Base-by-base conservation (phyloP, 2,329 filamentous ascomycete genomes). In the Nakataea oryzae region DNA sequence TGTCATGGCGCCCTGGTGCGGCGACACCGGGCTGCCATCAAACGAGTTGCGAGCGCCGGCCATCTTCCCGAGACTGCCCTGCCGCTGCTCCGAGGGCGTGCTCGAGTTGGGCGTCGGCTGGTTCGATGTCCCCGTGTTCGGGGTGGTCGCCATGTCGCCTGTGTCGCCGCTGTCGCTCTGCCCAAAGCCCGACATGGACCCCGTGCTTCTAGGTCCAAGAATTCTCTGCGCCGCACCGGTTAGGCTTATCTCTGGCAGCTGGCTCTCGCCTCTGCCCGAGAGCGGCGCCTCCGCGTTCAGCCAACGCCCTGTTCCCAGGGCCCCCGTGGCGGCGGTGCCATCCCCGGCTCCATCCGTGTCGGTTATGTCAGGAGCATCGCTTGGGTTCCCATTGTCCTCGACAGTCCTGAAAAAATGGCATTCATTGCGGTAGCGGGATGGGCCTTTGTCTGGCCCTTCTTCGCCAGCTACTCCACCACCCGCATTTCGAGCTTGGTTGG, bases 51-150 rank as follows among this genome's bases (percentile, higher is more conserved):
- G 68, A 11, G 41, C 6, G 7, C 41, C 41, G 8, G 74, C n/a
- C 0, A 30, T 21, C 28, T 47, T 21, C 50, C 28, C 59, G n/a
- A 55, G 56, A 8, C 54, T 66, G 28, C 63, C 62, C 32, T 73
- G 71, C 21, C 72, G 71, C 28, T 74, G 70, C n/a, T 81, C 79
- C 2, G 79, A 80, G 1, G 75, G 71, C 8, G 73, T 74, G 67
- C 80, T 84, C 4, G 84, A 86, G 67, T 82, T 86, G 3, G 84
- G 84, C 13, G 84, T 86, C 27, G 79, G 82, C n/a, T 80, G 74
- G 64, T 78, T 82, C 3, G 83, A 85, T 58, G 74, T 74, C 8
- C 75, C 76, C 27, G 75, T 76, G 24, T 82, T 81, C 2, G 81
- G 77, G 0, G 82, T 83, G 3, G 73, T 74, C 0, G 78, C 80